Evolutionary conservation across 106 monocot species (phyloP).

Genomic region (Dendrobium officinale): DNA sequence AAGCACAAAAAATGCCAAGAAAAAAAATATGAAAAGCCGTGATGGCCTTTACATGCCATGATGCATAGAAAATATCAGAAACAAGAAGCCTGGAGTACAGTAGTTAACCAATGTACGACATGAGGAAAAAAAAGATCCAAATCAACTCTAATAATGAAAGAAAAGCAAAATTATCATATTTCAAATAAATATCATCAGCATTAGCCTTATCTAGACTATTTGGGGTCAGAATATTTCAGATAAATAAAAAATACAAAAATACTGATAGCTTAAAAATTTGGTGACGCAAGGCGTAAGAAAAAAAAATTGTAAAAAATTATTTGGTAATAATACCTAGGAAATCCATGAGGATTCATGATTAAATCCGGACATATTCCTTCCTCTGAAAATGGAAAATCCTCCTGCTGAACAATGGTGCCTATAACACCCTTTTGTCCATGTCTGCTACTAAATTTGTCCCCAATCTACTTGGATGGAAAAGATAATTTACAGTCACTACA

Average conservation of each 20-base stretch:
- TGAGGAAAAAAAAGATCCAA: too few relatives aligned
- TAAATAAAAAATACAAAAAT: neutral
- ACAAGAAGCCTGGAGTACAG: too few relatives aligned
- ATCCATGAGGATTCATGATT: constrained; percentile 99
- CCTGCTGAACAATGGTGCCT: constrained; percentile 95
- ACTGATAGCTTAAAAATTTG: neutral
- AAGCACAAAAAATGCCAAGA: too few relatives aligned
- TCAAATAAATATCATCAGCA: too few relatives aligned
- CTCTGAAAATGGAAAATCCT: constrained; percentile 95
- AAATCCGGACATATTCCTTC: constrained; percentile 97
- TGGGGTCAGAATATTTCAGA: neutral
- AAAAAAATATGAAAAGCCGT: too few relatives aligned
- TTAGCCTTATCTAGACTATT: too few relatives aligned
- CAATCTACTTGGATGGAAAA: constrained; percentile 39
- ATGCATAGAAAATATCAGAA: too few relatives aligned
- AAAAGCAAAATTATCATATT: too few relatives aligned
- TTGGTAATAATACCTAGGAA: constrained; percentile 60
- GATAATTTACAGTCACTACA: neutral
- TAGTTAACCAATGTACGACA: too few relatives aligned
- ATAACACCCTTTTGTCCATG: constrained; percentile 99
- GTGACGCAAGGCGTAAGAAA: neutral
- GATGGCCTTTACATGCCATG: too few relatives aligned
- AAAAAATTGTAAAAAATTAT: neutral
- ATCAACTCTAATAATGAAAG: too few relatives aligned
- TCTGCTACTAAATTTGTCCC: constrained; percentile 98